phyloP scores from a whole-genome alignment of 768 basidiomycete species.

The Boletus edulis region DNA sequence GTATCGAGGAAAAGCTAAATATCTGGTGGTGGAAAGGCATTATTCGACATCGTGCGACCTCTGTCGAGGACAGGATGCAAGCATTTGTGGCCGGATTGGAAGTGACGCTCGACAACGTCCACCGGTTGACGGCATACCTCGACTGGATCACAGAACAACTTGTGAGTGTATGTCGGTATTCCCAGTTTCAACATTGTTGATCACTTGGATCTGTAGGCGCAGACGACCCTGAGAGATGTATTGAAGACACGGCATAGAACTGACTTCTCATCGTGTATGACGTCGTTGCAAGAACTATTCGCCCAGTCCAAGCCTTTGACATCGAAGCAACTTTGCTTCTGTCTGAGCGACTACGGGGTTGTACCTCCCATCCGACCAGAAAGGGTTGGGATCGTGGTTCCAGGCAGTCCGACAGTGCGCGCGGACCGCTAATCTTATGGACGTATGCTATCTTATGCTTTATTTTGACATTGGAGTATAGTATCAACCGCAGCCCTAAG shows the following conservation, averaged over 20 bases:
- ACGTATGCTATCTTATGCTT: conserved; percentile 9
- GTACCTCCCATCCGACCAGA: neutral
- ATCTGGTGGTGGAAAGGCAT: conserved; percentile 8
- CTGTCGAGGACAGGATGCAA: conserved; percentile 9
- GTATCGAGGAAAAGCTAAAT: neutral
- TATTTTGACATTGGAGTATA: conserved; percentile 8
- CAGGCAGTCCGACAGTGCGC: conserved; percentile 22
- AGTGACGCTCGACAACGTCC: conserved; percentile 15
- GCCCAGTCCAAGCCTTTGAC: conserved; percentile 8
- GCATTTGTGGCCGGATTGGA: conserved; percentile 22
- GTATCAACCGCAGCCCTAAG: conserved; percentile 3
- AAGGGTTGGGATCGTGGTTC: conserved; percentile 17
- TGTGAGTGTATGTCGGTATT: conserved; percentile 8
- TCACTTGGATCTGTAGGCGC: conserved; percentile 13
- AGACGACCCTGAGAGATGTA: conserved; percentile 12
- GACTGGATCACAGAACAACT: conserved; percentile 28
- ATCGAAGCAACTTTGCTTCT: conserved; percentile 10
- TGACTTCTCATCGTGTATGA: conserved; percentile 16
- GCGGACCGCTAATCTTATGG: conserved; percentile 15
- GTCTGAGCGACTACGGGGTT: neutral
- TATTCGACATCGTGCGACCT: neutral
- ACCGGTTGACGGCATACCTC: conserved; percentile 23
- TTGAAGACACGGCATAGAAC: conserved; percentile 3
- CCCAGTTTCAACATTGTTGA: conserved; percentile 1
- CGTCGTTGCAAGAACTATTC: conserved; percentile 22